Percentiles rank a stretch among this genome's conserved stretches.
These are phyloP conservation scores for Rhodotorula paludigena DNA, from an alignment of 768 basidiomycete genomes.

Conservation along the genomic window DNA sequence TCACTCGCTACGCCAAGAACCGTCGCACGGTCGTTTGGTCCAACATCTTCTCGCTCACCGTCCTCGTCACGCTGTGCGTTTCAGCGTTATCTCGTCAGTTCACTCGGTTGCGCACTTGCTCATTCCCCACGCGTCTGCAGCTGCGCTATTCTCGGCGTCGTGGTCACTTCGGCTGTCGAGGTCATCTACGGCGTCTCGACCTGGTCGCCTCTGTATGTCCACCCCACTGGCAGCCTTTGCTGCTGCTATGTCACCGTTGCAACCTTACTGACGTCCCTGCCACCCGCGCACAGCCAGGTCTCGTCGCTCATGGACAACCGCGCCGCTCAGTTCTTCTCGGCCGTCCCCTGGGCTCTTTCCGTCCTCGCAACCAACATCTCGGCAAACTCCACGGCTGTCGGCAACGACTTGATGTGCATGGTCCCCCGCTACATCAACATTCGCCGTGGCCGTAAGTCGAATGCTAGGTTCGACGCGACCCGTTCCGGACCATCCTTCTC, in stretches of 20 bases:
- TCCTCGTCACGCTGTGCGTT: slow-evolving; percentile 31
- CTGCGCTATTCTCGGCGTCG: slow-evolving; percentile 33
- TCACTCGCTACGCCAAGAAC: slow-evolving; percentile 38
- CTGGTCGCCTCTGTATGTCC: slow-evolving; percentile 34
- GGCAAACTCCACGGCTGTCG: slow-evolving; percentile 34
- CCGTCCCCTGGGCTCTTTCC: slow-evolving; percentile 16
- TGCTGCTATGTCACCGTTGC: background rate
- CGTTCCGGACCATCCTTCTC: background rate
- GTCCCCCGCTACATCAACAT: slow-evolving; percentile 44
- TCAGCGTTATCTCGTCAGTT: too few species aligned
- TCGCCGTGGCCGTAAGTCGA: slow-evolving; percentile 22
- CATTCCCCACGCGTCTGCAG: too few species aligned
- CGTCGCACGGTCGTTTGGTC: slow-evolving; percentile 33
- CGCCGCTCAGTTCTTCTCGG: slow-evolving; percentile 41
- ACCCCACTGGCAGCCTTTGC: background rate
- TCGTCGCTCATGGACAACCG: slow-evolving; percentile 36
- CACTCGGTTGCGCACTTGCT: too few species aligned
- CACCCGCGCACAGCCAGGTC: slow-evolving; percentile 8
- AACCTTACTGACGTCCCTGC: background rate
- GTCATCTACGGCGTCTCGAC: slow-evolving; percentile 34
- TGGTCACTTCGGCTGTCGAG: slow-evolving; percentile 33
- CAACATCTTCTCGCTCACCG: slow-evolving; percentile 40
- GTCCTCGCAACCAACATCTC: slow-evolving; percentile 33
- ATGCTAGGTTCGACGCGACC: too few species aligned
- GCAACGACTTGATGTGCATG: slow-evolving; percentile 32